Base-by-base conservation (phyloP, 371 early-diverging fungal species). In the Actinomortierella ambigua region DNA sequence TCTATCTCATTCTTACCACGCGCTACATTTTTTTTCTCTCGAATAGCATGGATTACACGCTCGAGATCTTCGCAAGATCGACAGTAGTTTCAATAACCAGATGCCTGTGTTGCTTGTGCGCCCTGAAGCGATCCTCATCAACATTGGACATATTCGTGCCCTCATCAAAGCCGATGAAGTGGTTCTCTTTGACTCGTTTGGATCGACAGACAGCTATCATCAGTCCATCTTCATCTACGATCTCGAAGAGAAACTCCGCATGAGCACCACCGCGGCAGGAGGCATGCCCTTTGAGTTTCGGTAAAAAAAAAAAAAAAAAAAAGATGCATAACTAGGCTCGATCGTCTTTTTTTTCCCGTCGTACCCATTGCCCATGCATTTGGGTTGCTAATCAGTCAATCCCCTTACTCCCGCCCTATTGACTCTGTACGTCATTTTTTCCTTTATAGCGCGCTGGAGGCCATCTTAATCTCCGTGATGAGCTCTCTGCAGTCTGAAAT, bases 101-200 rank as follows among this genome's bases (percentile, higher is more conserved):
- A 84, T 91, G 68, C 93, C 95, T 0, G 87, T 88, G 17, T 88
- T 95, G 23, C 81, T 95, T n/a, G 96, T 95, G 17, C 89, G 96
- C 17, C 81, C 89, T 0, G 85, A 91, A 51, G 93, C 93, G 1
- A 91, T 95, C 50, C 69, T 95, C 8, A 85, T 94, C 40, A 94
- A 94, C 63, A 76, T 95, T 43, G 82, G 87, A 15, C 88, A 93
- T 61, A 83, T 93, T 41, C 84, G 89, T 50, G 96, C 94, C 11
- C 64, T 95, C 34, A 85, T 95, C 49, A 91, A 91, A 57, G 88
- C 90, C 24, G 93, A 95, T 69, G 67, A 82, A 47, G 88, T 93
- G 0, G 88, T 94, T 39, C 75, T 95, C 13, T 91, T 93, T 63
- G 90, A 92, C 71, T 82, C 87, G 6, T 83, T 82, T 62, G 88